Conservation (phyloP, 2,329 filamentous ascomycete species). For the Paecilomyces variotii region DNA sequence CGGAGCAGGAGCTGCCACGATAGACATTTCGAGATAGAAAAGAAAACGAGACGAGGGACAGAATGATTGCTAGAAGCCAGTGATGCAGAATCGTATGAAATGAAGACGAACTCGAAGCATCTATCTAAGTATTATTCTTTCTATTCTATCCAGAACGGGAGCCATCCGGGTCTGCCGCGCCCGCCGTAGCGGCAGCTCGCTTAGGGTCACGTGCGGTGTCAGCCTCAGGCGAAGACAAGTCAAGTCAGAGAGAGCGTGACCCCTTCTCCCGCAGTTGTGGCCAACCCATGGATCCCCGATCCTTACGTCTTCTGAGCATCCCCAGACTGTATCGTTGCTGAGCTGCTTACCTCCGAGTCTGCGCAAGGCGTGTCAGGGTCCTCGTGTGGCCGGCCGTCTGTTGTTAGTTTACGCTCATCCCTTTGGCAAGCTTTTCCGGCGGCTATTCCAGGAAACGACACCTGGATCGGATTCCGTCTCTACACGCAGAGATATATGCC, state of each 20-base stretch:
- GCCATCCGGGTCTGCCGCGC: background rate
- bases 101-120: background rate
- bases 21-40: slow-evolving; percentile 41
- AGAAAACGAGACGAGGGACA: background rate
- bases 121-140: too few relatives aligned
- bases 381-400: background rate
- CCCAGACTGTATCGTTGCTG: background rate
- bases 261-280: slow-evolving; percentile 1
- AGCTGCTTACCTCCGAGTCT: slow-evolving; percentile 1
- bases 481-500: background rate
- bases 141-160: background rate
- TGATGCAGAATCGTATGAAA: background rate
- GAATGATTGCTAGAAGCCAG: background rate
- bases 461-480: background rate
- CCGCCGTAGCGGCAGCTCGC: background rate
- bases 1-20: slow-evolving; percentile 46
- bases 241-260: background rate
- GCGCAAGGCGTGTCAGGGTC: slow-evolving; percentile 6
- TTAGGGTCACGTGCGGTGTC: slow-evolving; percentile 1
- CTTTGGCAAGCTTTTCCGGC: background rate
- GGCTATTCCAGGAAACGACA: background rate
- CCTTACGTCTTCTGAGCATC: slow-evolving; percentile 1
- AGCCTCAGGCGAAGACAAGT: background rate
- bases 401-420: background rate
- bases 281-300: slow-evolving; percentile 2